Evolutionary conservation across 805 yeast genomes (phyloP), one percentile per base, ranked within the genome.

Genomic region (Candida multigemmis): DNA sequence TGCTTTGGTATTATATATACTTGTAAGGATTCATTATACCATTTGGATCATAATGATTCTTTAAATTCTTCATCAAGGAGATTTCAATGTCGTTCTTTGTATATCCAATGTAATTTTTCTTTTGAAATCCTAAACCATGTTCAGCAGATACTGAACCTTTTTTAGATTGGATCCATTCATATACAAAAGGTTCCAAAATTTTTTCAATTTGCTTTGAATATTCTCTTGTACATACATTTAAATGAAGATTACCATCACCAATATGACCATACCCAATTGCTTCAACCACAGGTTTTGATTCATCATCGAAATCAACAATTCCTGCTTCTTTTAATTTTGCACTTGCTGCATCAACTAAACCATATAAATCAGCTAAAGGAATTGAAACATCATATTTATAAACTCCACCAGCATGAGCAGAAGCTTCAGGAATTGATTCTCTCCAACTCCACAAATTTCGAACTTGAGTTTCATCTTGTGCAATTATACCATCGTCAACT

Each of bases 181-280:
- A 91, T 16, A 91, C 91, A 56, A 81, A 91, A 24, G 98, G 98
- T 55, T 91, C 98, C 35, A 91, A 66, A 2, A 69, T 72, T 30
- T 69, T 59, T 56, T 91, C 97, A 30, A 91, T 82, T 15, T 67
- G 71, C 50, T 82, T 78, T 36, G 67, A 67, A 56, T 91, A 91
- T 44, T 74, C 70, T 53, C 96, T 73, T 11, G 86, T 94, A 22
- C 93, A 79, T 27, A 91, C 93, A 48, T 91, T 91, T 48, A 91
- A 71, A 53, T 91, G 98, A 44, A 91, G 63, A 56, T 91, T 91
- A 28, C 98, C 97, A 50, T 91, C 98, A 31, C 98, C 98, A 44
- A 91, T 71, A 48, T 91, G 98, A n/a, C 98, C 98, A 46, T 89
- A 91, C 0, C 98, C 98, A 38, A 89, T 77, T 7, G 93, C 94